Evolutionary conservation across 345 rosid genomes (phyloP).

Genomic region (Triadica sebifera): DNA sequence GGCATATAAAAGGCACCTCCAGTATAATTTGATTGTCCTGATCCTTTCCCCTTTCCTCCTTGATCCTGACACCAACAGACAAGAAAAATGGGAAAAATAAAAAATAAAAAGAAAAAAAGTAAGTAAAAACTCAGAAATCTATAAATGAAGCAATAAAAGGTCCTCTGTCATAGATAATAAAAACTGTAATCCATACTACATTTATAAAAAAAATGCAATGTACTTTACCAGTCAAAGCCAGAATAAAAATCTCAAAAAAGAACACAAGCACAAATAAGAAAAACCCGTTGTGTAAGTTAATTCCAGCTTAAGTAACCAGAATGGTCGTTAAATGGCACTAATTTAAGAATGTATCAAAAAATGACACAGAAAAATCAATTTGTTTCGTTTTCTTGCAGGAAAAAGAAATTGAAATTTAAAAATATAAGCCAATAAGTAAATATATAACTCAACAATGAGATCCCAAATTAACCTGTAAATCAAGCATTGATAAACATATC

Average conservation of each 20-base stretch:
- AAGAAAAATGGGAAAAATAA: background rate
- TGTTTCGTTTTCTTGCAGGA: too few species aligned
- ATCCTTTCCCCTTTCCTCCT: constrained; percentile 34
- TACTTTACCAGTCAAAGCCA: background rate
- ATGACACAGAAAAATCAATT: background rate
- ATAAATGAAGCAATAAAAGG: constrained; percentile 4
- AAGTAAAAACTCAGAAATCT: background rate
- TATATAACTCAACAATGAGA: background rate
- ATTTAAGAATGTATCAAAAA: background rate
- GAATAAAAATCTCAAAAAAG: background rate
- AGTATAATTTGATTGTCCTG: constrained; percentile 38
- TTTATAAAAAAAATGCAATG: background rate
- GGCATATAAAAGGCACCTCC: constrained; percentile 60
- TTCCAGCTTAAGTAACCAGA: background rate
- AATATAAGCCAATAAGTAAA: background rate
- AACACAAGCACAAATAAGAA: background rate
- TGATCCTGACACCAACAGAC: constrained; percentile 41
- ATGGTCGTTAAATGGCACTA: background rate
- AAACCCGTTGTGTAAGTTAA: background rate
- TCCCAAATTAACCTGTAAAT: background rate
- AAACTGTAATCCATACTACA: background rate
- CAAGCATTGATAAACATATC: background rate
- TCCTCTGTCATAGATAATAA: background rate
- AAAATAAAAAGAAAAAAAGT: background rate
- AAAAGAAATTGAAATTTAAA: too few species aligned